Evolutionary conservation across 129 eudicot genomes (phyloP).

Genomic region (Escallonia rubra): DNA sequence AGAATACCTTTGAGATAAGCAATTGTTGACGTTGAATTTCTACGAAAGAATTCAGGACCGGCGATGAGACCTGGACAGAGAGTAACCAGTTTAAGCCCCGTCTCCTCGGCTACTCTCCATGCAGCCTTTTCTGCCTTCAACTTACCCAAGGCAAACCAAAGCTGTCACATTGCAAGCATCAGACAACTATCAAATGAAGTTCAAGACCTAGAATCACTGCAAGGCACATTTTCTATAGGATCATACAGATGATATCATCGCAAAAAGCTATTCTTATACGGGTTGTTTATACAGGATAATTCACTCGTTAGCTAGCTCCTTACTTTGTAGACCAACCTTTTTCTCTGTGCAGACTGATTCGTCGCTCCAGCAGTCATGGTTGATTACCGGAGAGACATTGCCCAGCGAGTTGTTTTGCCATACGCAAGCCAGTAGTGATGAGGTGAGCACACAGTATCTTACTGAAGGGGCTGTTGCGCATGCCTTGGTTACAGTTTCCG

Average conservation of each 20-base stretch:
- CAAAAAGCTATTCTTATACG: no score
- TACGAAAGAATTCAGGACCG: constrained; percentile 44
- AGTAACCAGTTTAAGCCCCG: constrained; percentile 48
- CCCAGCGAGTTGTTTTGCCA: constrained; percentile 47
- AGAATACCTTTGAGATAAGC: constrained; percentile 69
- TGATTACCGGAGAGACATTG: constrained; percentile 26
- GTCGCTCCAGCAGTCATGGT: constrained; percentile 69
- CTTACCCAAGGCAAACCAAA: constrained; percentile 80
- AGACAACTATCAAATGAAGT: not conserved
- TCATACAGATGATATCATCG: no score
- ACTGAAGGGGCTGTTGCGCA: constrained; percentile 58
- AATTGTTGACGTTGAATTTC: constrained; percentile 63
- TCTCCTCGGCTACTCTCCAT: constrained; percentile 57
- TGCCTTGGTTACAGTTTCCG: constrained; percentile 55
- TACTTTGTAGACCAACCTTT: constrained; percentile 33
- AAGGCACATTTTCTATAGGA: no score
- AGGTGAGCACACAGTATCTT: constrained; percentile 64
- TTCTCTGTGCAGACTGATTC: constrained; percentile 53
- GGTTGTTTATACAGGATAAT: no score
- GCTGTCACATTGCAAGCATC: constrained; percentile 24
- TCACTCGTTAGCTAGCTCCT: no score
- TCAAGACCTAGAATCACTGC: not conserved
- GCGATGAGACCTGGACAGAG: constrained; percentile 71
- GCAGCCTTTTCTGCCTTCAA: constrained; percentile 65
- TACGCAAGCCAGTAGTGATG: constrained; percentile 64